Base-by-base conservation (phyloP, 176 grass and related monocot genomes). In the Cymbopogon citratus region DNA sequence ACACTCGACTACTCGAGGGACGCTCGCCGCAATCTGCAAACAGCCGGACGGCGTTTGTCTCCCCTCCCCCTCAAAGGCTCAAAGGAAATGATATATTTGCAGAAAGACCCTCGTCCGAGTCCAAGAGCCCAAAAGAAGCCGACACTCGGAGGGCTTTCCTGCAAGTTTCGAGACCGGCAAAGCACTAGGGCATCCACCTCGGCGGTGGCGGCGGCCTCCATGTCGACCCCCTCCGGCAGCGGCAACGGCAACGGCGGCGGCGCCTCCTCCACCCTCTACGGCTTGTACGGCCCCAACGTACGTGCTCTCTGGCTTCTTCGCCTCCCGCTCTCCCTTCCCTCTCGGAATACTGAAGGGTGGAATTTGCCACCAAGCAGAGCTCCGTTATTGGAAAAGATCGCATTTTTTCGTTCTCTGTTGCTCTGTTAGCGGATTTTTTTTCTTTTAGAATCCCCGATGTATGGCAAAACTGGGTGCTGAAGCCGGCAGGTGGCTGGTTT, bases 241-340 rank as follows among this genome's bases (percentile, higher is more conserved):
- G 73, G 65, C n/a, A 34, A 12, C 28, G 27, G 18, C 26, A 5
- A 7, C 7, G 60, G 0, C 39, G 72, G n/a, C 48, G 28, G 34
- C 61, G n/a, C 25, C 27, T 4, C 74, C 62, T 68, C 43, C 57
- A 51, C 84, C 12, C 91, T 93, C 68, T 93, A 86, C 85, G 80
- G 88, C 21, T 48, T 98, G 18, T 93, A 93, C 48, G 92, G 92
- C 2, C 69, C 73, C 16, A 83, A 94, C 21, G 92, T 94, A 80
- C 16, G 77, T 64, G 12, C 74, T 75, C 24, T 76, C 31, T 74
- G 34, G 23, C 15, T 36, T 28, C 49, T 60, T 62, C 24, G 24
- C 24, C 59, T 27, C 9, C 59, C 24, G 3, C 23, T 21, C 2
- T 3, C 31, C 2, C 31, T 3, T 18, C 24, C 29, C 1, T 1